Evolutionary conservation across 352 stramenopile genomes (phyloP).

Genomic region (Globisporangium cystogenes): DNA sequence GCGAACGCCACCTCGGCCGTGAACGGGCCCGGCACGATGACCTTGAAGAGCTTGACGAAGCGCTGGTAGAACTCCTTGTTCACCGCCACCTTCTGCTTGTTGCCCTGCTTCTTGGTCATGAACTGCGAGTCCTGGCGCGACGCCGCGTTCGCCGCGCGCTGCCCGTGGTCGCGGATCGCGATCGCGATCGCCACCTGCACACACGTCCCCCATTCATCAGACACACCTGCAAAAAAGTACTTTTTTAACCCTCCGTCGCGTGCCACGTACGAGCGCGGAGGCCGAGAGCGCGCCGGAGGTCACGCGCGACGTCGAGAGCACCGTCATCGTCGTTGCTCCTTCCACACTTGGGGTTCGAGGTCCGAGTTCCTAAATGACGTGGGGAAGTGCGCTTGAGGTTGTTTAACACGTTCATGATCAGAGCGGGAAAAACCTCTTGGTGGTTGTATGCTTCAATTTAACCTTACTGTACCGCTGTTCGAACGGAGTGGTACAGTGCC

Average conservation of each 20-base stretch:
- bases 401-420: too few species aligned
- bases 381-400: too few species aligned
- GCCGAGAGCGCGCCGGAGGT: constrained; percentile 35
- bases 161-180: constrained; percentile 59
- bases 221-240: too few species aligned
- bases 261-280: constrained; percentile 40
- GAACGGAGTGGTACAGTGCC: too few species aligned
- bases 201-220: too few species aligned
- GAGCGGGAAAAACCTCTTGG: too few species aligned
- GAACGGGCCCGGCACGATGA: constrained; percentile 65
- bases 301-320: constrained; percentile 52
- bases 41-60: constrained; percentile 64
- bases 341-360: too few species aligned
- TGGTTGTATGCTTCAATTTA: too few species aligned
- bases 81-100: constrained; percentile 57
- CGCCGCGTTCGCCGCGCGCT: constrained; percentile 40
- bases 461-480: too few species aligned
- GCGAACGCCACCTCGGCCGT: constrained; percentile 69
- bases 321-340: constrained; percentile 24
- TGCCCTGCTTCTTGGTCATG: constrained; percentile 71
- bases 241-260: too few species aligned
- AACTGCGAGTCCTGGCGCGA: constrained; percentile 57
- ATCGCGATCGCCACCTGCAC: constrained; percentile 48
- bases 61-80: constrained; percentile 63
- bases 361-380: too few species aligned